Evolutionary conservation across 495 filamentous ascomycete genomes (phyloP).

Genomic region (Podospora anserina): DNA sequence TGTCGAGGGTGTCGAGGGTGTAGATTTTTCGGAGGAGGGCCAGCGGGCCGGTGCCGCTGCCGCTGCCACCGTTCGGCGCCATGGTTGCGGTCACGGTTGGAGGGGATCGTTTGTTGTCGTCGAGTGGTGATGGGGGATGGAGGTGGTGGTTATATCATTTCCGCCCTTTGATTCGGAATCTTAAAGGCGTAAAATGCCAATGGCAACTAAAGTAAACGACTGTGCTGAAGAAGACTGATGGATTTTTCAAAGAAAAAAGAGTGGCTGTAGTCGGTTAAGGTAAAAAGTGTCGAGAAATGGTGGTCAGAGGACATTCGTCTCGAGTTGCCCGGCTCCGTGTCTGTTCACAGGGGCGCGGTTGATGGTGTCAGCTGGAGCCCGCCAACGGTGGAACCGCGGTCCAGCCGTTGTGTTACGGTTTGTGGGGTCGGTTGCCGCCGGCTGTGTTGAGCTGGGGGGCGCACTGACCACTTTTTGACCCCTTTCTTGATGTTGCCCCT

Average conservation of each 20-base stretch:
- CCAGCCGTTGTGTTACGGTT: not conserved
- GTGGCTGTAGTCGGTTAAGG: not conserved
- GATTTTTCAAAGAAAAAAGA: not conserved
- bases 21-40: constrained; percentile 56
- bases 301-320: not conserved
- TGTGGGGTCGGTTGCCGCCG: not conserved
- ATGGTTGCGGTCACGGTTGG: constrained; percentile 3
- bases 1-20: constrained; percentile 89
- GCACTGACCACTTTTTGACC: not conserved
- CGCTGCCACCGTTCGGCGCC: constrained; percentile 12
- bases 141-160: not conserved
- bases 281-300: not conserved
- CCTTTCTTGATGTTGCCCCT: not conserved
- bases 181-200: not conserved
- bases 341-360: not conserved
- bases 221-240: not conserved
- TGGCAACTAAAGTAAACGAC: not conserved
- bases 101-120: not conserved
- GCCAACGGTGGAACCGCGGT: not conserved
- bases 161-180: not conserved
- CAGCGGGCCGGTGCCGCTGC: constrained; percentile 15
- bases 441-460: not conserved
- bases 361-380: not conserved
- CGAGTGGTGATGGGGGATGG: not conserved
- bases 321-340: not conserved